Evolutionary conservation across 768 basidiomycete genomes (phyloP), one percentile per base, ranked within the genome.

Genomic region (Boletus rubropictus): DNA sequence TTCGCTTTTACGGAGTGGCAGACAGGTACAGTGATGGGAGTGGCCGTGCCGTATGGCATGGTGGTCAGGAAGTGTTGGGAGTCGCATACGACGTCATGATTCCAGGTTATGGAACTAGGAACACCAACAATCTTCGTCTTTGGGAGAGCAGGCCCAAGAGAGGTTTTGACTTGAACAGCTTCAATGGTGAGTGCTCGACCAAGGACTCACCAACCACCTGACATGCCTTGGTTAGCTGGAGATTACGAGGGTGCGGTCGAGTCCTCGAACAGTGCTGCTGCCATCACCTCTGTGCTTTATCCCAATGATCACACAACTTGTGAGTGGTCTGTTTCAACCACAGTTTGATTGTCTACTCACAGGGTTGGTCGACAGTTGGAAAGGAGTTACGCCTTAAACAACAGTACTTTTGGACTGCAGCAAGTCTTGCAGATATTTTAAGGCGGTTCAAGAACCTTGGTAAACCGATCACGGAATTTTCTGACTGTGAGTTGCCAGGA

Each of bases 41-140:
- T 20, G 76, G 78, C 10, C 80, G 80, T 46, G 86, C 79, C 3
- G 56, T 76, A 14, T 91, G 89, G 89, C 77, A 80, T 17, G 95
- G 94, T 7, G 95, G 95, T 0, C 89, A 94, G 68, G 91, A 96
- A 66, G 92, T 96, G 25, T 64, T 95, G 24, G 95, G 95, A 1
- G 78, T 93, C 36, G 95, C 94, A 0, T 94, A 95, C 61, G 95
- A 97, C 63, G 84, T 90, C 17, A 95, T 95, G 72, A 88, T 98
- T 55, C 93, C 94, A 5, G 86, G 69, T 3, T 92, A 80, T 61
- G 76, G 75, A 21, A 93, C 89, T 34, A 77, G 75, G 67, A 92
- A 84, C 52, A 92, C 89, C 42, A 94, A 95, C 72, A 97, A 96
- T 68, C 71, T 97, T 56, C 74, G 87, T 51, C 73, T 82, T 45